phyloP scores from a whole-genome alignment of 768 basidiomycete species.

The Exidia glandulosa region DNA sequence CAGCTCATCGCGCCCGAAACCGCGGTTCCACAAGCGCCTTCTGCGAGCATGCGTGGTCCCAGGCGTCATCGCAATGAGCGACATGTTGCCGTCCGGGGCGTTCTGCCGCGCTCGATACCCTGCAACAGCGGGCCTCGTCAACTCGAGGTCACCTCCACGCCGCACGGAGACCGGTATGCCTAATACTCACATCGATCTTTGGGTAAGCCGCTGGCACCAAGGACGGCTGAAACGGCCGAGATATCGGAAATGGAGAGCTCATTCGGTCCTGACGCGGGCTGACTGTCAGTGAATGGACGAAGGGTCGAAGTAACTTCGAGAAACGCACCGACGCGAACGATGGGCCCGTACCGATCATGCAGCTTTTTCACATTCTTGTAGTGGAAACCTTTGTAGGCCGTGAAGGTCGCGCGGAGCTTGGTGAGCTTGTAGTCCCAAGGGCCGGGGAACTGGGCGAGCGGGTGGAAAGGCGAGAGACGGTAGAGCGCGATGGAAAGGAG shows the following conservation, averaged over 20 bases:
- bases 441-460: constrained; percentile 28
- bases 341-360: neutral
- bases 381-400: constrained; percentile 14
- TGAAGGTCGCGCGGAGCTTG: constrained; percentile 17
- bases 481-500: constrained; percentile 20
- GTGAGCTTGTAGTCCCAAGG: constrained; percentile 19
- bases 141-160: too few species aligned
- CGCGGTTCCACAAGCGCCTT: constrained; percentile 39
- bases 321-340: constrained; percentile 40
- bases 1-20: constrained; percentile 33
- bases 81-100: constrained; percentile 6
- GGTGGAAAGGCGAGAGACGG: constrained; percentile 27
- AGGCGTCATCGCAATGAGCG: constrained; percentile 29
- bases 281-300: neutral
- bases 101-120: neutral
- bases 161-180: too few species aligned
- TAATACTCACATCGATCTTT: constrained; percentile 32
- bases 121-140: neutral
- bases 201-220: constrained; percentile 39
- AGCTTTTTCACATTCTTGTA: constrained; percentile 8
- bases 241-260: constrained; percentile 42
- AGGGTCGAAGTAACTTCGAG: neutral
- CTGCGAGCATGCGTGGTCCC: constrained; percentile 32
- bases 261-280: constrained; percentile 27
- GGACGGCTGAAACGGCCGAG: constrained; percentile 30